These are phyloP conservation scores for Globisporangium radiosum DNA, from an alignment of 352 stramenopile genomes.

Conservation along the genomic window DNA sequence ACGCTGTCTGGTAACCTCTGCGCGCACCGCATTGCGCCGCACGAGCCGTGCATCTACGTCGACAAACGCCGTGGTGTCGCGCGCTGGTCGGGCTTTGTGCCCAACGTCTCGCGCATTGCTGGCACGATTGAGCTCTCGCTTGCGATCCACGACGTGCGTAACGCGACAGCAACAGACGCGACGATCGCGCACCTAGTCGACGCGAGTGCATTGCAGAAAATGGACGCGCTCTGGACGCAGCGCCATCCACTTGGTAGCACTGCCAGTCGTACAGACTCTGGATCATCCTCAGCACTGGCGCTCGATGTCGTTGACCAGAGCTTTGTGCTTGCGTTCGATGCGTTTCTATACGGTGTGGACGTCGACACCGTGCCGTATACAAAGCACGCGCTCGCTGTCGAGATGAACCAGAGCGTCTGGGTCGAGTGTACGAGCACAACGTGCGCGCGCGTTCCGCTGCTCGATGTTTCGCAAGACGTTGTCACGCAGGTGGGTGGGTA, in stretches of 20 bases:
- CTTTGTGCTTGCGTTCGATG: slow-evolving; percentile 65
- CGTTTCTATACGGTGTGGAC: slow-evolving; percentile 59
- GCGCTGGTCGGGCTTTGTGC: slow-evolving; percentile 60
- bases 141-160: slow-evolving; percentile 36
- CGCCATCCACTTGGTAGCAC: slow-evolving; percentile 7
- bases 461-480: slow-evolving; percentile 72
- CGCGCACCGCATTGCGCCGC: slow-evolving; percentile 4
- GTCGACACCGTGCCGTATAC: slow-evolving; percentile 25
- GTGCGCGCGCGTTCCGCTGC: slow-evolving; percentile 44
- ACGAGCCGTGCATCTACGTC: slow-evolving; percentile 63
- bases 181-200: slow-evolving; percentile 1
- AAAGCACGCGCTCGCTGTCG: slow-evolving; percentile 44
- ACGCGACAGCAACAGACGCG: slow-evolving; percentile 18
- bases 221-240: slow-evolving; percentile 19
- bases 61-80: slow-evolving; percentile 43
- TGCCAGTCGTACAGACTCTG: not conserved
- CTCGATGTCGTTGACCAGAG: slow-evolving; percentile 30
- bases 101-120: slow-evolving; percentile 63
- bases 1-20: slow-evolving; percentile 54
- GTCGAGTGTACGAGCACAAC: slow-evolving; percentile 38
- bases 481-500: slow-evolving; percentile 25
- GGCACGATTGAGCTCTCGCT: slow-evolving; percentile 59
- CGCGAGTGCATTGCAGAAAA: slow-evolving; percentile 20
- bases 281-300: not conserved
- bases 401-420: slow-evolving; percentile 77